These are phyloP conservation scores for Aspergillus ochraceoroseus DNA, from an alignment of 2,329 filamentous ascomycete genomes.

Conservation along the genomic window DNA sequence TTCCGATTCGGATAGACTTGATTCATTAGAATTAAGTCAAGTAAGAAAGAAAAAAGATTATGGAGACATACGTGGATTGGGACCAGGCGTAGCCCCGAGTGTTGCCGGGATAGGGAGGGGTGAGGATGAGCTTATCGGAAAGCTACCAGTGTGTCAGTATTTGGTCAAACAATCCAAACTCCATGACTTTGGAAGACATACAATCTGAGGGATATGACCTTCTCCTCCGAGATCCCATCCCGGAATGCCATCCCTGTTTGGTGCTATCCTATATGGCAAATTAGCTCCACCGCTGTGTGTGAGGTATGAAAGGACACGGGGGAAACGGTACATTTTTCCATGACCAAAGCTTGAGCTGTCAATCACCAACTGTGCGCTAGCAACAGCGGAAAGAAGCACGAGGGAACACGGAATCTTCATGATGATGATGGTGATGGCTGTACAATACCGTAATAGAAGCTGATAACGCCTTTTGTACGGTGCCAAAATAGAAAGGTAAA, in stretches of 20 bases:
- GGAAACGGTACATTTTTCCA: constrained; percentile 51
- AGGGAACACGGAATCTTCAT: constrained; percentile 43
- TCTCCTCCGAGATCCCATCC: constrained; percentile 54
- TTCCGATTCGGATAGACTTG: constrained; percentile 50
- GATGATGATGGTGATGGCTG: constrained; percentile 40
- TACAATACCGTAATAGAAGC: constrained; percentile 16
- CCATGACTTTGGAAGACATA: constrained; percentile 22
- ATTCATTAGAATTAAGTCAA: too few relatives aligned
- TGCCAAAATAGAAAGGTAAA: not conserved
- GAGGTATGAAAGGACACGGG: too few relatives aligned
- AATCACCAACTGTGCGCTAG: constrained; percentile 62
- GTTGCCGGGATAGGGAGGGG: constrained; percentile 80
- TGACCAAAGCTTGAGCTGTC: constrained; percentile 75
- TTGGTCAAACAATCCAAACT: not conserved
- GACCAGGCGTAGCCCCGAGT: constrained; percentile 80
- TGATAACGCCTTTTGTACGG: constrained; percentile 2
- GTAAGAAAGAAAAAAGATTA: too few relatives aligned
- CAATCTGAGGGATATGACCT: constrained; percentile 53
- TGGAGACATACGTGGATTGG: constrained; percentile 49
- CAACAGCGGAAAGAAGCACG: constrained; percentile 47
- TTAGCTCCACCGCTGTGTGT: constrained; percentile 4
- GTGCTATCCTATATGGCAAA: constrained; percentile 55
- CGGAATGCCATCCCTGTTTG: constrained; percentile 47
- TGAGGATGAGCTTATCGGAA: constrained; percentile 88
- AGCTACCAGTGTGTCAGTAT: constrained; percentile 46